A percentile compares a stretch with the other conserved stretches of the same genome.
Evolutionary conservation across 805 yeast species (phyloP).

Genomic region (Hanseniaspora lachancei): DNA sequence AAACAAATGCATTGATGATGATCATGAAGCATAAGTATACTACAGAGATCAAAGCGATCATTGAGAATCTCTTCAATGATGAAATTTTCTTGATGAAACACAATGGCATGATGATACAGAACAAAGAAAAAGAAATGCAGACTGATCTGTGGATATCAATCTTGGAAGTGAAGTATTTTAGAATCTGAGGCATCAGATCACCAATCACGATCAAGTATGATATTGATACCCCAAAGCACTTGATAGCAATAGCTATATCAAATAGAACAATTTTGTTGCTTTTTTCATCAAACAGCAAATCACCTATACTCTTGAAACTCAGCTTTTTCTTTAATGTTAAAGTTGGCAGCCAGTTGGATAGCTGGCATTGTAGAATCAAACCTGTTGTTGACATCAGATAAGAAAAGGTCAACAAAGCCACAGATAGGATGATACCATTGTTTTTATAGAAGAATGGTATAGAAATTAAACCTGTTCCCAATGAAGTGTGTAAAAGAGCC

Average conservation of each 20-base stretch:
- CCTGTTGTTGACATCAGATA: slow-evolving; percentile 18
- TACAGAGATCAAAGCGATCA: slow-evolving; percentile 70
- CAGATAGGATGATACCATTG: slow-evolving; percentile 22
- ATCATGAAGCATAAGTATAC: slow-evolving; percentile 64
- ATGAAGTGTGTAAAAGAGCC: slow-evolving; percentile 27
- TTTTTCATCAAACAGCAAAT: slow-evolving; percentile 56
- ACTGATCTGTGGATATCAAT: slow-evolving; percentile 23
- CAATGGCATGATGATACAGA: slow-evolving; percentile 34
- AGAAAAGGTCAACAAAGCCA: slow-evolving; percentile 21
- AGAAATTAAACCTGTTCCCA: slow-evolving; percentile 58
- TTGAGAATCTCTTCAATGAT: slow-evolving; percentile 72
- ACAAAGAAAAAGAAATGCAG: slow-evolving; percentile 41
- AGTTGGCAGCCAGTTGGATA: slow-evolving; percentile 38
- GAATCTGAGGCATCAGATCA: slow-evolving; percentile 48
- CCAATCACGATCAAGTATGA: slow-evolving; percentile 60
- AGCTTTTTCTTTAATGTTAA: slow-evolving; percentile 46
- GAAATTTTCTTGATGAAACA: slow-evolving; percentile 65
- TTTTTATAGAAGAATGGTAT: slow-evolving; percentile 54
- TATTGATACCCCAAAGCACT: slow-evolving; percentile 59
- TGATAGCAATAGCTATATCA: slow-evolving; percentile 56
- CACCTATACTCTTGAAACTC: slow-evolving; percentile 40
- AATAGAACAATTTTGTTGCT: slow-evolving; percentile 46
- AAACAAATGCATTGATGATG: slow-evolving; percentile 45
- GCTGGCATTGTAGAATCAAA: slow-evolving; percentile 3
- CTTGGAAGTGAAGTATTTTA: slow-evolving; percentile 22